These are phyloP conservation scores for Ceratobasidium sp. DNA, from an alignment of 1,284 basidiomycete species.

Conservation along the genomic window DNA sequence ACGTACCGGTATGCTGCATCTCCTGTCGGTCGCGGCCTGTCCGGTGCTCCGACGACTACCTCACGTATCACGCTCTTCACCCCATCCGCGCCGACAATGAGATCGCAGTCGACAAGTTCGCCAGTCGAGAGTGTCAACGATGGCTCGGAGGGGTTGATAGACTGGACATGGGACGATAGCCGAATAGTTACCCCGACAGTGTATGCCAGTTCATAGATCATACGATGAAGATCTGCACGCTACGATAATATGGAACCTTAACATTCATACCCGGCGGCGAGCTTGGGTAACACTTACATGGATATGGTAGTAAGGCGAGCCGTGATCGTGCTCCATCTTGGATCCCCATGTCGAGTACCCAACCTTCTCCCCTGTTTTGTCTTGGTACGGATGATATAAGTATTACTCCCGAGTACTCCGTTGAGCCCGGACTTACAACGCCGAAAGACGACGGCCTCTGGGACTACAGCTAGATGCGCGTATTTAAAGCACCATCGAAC, in stretches of 20 bases:
- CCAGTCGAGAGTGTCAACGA: slow-evolving; percentile 61
- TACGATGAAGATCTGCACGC: slow-evolving; percentile 69
- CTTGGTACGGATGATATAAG: slow-evolving; percentile 43
- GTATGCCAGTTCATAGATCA: slow-evolving; percentile 65
- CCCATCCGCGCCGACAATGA: slow-evolving; percentile 70
- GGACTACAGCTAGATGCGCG: slow-evolving; percentile 57
- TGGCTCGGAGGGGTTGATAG: slow-evolving; percentile 60
- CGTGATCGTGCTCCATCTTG: slow-evolving; percentile 61
- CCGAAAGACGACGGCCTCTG: slow-evolving; percentile 62
- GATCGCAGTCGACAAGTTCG: slow-evolving; percentile 60
- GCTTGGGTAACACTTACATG: slow-evolving; percentile 54
- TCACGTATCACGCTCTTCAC: slow-evolving; percentile 67
- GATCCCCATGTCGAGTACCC: slow-evolving; percentile 64
- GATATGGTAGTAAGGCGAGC: slow-evolving; percentile 67
- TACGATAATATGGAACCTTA: slow-evolving; percentile 8
- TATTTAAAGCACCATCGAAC: not conserved
- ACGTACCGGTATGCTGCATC: slow-evolving; percentile 63
- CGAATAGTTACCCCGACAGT: slow-evolving; percentile 62
- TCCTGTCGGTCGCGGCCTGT: slow-evolving; percentile 62
- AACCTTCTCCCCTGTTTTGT: slow-evolving; percentile 62
- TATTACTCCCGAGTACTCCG: not conserved
- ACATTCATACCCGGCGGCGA: not conserved
- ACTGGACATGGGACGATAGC: slow-evolving; percentile 62
- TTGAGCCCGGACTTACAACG: slow-evolving; percentile 60
- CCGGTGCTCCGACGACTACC: slow-evolving; percentile 61